A percentile compares a stretch with the other conserved stretches of the same genome.
These are phyloP conservation scores for Phytophthora meadii DNA, from an alignment of 352 stramenopile genomes.

Conservation along the genomic window DNA sequence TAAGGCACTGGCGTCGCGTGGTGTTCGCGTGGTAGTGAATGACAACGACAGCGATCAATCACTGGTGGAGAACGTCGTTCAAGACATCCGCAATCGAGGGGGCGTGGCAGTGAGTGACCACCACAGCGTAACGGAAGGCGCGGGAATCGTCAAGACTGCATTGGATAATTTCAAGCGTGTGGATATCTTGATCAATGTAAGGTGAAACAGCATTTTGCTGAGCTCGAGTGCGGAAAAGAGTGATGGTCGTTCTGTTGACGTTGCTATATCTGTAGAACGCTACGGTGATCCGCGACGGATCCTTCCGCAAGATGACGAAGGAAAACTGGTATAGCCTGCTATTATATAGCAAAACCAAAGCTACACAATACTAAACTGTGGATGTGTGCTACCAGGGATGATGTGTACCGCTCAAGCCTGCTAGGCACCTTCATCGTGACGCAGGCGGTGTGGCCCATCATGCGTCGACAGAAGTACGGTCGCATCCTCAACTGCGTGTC, in stretches of 20 bases:
- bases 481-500: conserved; percentile 79
- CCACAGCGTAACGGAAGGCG: conserved; percentile 59
- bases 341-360: background rate
- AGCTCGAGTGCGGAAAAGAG: conserved; percentile 7
- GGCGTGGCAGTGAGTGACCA: conserved; percentile 60
- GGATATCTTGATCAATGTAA: conserved; percentile 83
- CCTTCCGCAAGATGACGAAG: conserved; percentile 78
- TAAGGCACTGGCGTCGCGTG: conserved; percentile 51
- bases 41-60: conserved; percentile 63
- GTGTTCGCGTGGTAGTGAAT: conserved; percentile 69
- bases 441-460: conserved; percentile 71
- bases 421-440: conserved; percentile 70
- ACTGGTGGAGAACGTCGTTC: conserved; percentile 56
- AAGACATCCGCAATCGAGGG: conserved; percentile 38
- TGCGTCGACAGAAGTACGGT: conserved; percentile 76
- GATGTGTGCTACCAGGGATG: conserved; percentile 46
- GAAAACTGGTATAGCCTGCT: conserved; percentile 52
- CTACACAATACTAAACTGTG: background rate
- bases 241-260: conserved; percentile 16
- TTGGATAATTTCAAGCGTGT: conserved; percentile 58
- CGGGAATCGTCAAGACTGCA: conserved; percentile 49
- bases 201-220: conserved; percentile 10
- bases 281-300: conserved; percentile 74
- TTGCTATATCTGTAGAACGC: conserved; percentile 52
- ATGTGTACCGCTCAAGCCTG: conserved; percentile 65